A percentile compares a stretch with the other conserved stretches of the same genome.
These are phyloP conservation scores for Monascus ruber DNA, from an alignment of 2,329 filamentous ascomycete genomes.

Conservation along the genomic window DNA sequence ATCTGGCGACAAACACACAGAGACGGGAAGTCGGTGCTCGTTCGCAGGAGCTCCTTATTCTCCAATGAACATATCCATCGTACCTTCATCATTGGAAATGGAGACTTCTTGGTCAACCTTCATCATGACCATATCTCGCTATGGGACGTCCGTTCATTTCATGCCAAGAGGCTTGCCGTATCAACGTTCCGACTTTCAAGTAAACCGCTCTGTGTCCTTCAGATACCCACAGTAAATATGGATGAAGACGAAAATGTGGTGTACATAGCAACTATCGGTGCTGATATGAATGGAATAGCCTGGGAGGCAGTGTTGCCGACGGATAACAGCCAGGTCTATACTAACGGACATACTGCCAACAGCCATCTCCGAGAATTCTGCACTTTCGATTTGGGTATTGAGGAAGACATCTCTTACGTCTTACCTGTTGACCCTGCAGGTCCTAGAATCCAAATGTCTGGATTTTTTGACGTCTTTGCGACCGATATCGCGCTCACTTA, in stretches of 20 bases:
- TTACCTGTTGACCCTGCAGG: constrained; percentile 81
- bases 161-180: constrained; percentile 48
- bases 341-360: constrained; percentile 21
- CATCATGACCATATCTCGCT: constrained; percentile 59
- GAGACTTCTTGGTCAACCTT: constrained; percentile 70
- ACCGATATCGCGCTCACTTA: constrained; percentile 80
- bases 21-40: constrained; percentile 43
- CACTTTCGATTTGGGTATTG: constrained; percentile 53
- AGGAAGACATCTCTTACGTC: constrained; percentile 46
- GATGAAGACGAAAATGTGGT: constrained; percentile 45
- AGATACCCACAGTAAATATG: constrained; percentile 45
- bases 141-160: constrained; percentile 61
- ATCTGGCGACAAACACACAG: constrained; percentile 63
- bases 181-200: constrained; percentile 50
- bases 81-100: constrained; percentile 66
- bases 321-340: constrained; percentile 13
- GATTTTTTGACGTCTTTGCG: constrained; percentile 76
- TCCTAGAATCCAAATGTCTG: constrained; percentile 56
- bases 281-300: constrained; percentile 64
- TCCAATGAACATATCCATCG: constrained; percentile 64
- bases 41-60: constrained; percentile 56
- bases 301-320: constrained; percentile 63
- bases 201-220: constrained; percentile 68
- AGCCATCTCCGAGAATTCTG: constrained; percentile 54
- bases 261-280: constrained; percentile 73